phyloP scores from a whole-genome alignment of 768 basidiomycete genomes.

The Jaapia argillacea region DNA sequence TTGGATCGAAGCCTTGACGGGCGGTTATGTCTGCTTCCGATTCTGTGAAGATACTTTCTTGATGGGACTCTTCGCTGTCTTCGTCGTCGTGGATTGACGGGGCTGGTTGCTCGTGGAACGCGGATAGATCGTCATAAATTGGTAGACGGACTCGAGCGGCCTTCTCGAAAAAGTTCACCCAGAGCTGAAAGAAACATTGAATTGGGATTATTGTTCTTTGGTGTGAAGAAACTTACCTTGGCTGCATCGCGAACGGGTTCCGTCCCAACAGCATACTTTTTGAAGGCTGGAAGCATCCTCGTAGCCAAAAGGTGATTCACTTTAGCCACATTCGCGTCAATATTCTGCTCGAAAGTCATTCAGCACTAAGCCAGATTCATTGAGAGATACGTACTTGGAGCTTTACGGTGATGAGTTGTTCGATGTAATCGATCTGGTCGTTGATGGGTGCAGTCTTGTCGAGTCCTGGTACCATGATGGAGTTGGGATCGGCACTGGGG shows the following conservation, averaged over 20 bases:
- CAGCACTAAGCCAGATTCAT: not conserved
- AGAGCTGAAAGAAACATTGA: conserved; percentile 52
- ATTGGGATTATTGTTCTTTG: not conserved
- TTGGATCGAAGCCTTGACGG: conserved; percentile 24
- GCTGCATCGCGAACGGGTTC: conserved; percentile 87
- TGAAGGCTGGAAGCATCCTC: conserved; percentile 78
- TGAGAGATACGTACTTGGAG: conserved; percentile 57
- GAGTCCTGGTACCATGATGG: conserved; percentile 62
- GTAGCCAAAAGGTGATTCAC: conserved; percentile 80
- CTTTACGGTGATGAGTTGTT: conserved; percentile 88
- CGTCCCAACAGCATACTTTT: conserved; percentile 78
- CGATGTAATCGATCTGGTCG: conserved; percentile 91
- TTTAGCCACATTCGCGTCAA: conserved; percentile 88
- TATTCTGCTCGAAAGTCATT: conserved; percentile 45
- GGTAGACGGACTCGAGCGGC: conserved; percentile 84
- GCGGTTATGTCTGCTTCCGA: conserved; percentile 5
- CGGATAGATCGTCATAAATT: conserved; percentile 52
- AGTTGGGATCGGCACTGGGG: conserved; percentile 50
- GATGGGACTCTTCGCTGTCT: conserved; percentile 18
- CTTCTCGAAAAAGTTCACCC: conserved; percentile 93
- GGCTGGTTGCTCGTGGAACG: conserved; percentile 13
- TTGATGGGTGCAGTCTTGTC: conserved; percentile 57
- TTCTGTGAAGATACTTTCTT: conserved; percentile 1
- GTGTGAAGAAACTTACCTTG: conserved; percentile 40
- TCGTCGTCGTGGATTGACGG: too few relatives aligned